These are phyloP conservation scores for Cruciata laevipes DNA, from an alignment of 257 asterid genomes.

Conservation along the genomic window DNA sequence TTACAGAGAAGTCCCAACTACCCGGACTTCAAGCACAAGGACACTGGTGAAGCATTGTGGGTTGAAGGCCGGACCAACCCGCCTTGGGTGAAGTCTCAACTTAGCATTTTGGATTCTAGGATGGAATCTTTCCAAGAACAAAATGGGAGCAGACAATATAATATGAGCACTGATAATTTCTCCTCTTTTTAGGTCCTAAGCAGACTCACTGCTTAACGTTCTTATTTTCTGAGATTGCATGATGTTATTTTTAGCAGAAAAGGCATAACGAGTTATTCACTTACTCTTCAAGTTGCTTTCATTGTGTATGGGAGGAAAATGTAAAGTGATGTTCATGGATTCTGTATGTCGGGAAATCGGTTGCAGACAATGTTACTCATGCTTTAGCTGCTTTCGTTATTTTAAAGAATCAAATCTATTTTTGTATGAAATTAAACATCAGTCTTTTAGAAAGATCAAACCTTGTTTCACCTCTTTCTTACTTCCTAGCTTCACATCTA, in stretches of 20 bases:
- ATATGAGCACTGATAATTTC: constrained; percentile 48
- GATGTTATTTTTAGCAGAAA: background rate
- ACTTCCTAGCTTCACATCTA: too few species aligned
- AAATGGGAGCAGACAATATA: constrained; percentile 34
- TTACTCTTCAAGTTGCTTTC: constrained; percentile 3
- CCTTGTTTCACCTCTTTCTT: too few species aligned
- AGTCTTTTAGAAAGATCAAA: too few species aligned
- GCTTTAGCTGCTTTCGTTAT: background rate
- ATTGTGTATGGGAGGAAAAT: background rate
- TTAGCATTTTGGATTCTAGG: constrained; percentile 64
- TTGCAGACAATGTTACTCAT: background rate
- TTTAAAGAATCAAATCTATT: too few species aligned
- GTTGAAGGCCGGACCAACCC: constrained; percentile 80
- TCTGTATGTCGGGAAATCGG: background rate
- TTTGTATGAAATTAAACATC: too few species aligned
- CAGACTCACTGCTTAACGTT: background rate
- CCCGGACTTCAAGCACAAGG: constrained; percentile 99
- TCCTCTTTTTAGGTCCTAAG: constrained; percentile 38
- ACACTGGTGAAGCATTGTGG: constrained; percentile 93
- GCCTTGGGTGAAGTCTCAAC: constrained; percentile 92
- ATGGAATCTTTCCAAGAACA: constrained; percentile 67
- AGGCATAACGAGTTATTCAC: background rate
- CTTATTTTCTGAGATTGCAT: too few species aligned
- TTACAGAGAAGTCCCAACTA: constrained; percentile 81
- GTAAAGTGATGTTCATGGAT: background rate